Conservation (phyloP, 805 yeast genomes). For the Nadsonia fulvescens region DNA sequence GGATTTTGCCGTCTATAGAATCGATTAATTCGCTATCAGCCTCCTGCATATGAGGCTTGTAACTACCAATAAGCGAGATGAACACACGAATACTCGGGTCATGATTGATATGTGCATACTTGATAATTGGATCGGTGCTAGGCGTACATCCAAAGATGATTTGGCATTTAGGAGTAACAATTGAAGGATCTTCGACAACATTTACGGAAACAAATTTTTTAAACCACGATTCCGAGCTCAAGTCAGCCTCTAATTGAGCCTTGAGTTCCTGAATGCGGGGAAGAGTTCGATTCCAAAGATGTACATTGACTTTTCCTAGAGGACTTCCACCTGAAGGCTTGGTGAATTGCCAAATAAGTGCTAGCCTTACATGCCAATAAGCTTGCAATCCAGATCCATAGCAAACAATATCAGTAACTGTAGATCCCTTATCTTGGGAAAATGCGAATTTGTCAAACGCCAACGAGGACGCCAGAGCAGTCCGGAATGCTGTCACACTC, state of each 20-base stretch:
- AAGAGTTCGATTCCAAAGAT: no score
- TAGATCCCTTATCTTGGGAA: not conserved
- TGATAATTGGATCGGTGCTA: constrained; percentile 2
- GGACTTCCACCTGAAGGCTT: no score
- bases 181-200: no score
- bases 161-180: not conserved
- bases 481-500: constrained; percentile 5
- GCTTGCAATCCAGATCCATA: constrained; percentile 5
- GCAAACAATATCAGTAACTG: not conserved
- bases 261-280: no score
- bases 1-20: constrained; percentile 1
- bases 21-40: constrained; percentile 1
- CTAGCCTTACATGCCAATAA: constrained; percentile 5
- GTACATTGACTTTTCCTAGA: no score
- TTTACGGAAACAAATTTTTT: no score
- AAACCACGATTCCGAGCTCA: no score
- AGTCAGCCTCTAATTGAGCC: no score
- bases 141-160: constrained; percentile 5
- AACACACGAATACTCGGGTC: no score
- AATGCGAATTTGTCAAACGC: constrained; percentile 2
- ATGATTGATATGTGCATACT: no score
- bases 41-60: constrained; percentile 6
- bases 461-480: constrained; percentile 5
- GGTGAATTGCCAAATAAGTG: no score
- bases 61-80: constrained; percentile 3